phyloP scores from a whole-genome alignment of 352 stramenopile species.

The Pythium folliculosum region DNA sequence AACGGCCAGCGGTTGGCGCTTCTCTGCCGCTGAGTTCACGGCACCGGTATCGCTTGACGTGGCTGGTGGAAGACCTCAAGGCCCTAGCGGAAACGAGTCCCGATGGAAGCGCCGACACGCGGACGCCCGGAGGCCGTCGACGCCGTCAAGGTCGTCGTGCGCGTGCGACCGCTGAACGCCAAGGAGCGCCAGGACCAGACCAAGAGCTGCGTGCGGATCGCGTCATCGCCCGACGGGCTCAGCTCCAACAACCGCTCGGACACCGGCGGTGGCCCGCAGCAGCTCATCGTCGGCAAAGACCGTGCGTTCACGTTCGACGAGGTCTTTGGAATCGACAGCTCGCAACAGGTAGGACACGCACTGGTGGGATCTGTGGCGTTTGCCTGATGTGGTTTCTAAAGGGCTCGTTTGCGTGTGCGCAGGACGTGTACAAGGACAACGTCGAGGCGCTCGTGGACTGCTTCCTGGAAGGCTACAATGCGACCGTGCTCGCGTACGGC shows the following conservation, averaged over 20 bases:
- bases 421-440: slow-evolving; percentile 73
- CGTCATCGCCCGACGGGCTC: slow-evolving; percentile 49
- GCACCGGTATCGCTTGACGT: too few relatives aligned
- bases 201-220: slow-evolving; percentile 77
- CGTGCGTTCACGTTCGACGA: slow-evolving; percentile 90
- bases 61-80: too few relatives aligned
- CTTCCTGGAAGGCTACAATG: slow-evolving; percentile 87
- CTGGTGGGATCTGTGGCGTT: too few relatives aligned
- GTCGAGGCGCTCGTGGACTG: slow-evolving; percentile 70
- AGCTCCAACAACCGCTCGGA: slow-evolving; percentile 28
- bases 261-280: slow-evolving; percentile 37
- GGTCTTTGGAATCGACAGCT: slow-evolving; percentile 73
- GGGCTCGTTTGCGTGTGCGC: not conserved
- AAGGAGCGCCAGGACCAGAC: slow-evolving; percentile 71
- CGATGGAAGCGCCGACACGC: slow-evolving; percentile 12
- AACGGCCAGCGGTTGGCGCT: too few relatives aligned
- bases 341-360: slow-evolving; percentile 49
- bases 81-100: not conserved
- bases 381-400: too few relatives aligned
- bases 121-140: slow-evolving; percentile 34
- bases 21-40: too few relatives aligned
- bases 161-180: slow-evolving; percentile 61
- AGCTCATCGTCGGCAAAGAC: slow-evolving; percentile 84
- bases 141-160: slow-evolving; percentile 74
- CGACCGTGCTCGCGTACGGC: slow-evolving; percentile 81